Percentiles rank a stretch among this genome's conserved stretches.
Evolutionary conservation across 192 early-diverging fungal genomes (phyloP).

Genomic region (Coemansia sp.): DNA sequence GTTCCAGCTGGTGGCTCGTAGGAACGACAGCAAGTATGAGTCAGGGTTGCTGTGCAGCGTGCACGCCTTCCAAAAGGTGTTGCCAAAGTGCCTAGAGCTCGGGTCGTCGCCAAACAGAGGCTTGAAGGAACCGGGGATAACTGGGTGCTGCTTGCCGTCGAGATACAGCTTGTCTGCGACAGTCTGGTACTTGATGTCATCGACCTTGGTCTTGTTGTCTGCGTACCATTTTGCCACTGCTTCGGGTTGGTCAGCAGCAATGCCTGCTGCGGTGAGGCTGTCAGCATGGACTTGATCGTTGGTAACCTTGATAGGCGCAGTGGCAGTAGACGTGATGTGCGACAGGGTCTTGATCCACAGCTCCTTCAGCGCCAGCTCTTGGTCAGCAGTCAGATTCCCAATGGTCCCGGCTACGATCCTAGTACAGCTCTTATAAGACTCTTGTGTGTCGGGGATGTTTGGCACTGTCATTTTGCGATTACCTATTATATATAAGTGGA

Average conservation of each 20-base stretch:
- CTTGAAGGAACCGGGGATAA: slow-evolving; percentile 22
- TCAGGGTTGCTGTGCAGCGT: slow-evolving; percentile 60
- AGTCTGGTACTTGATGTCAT: slow-evolving; percentile 20
- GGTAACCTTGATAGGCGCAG: slow-evolving; percentile 33
- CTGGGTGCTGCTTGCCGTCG: slow-evolving; percentile 17
- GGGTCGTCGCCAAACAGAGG: slow-evolving; percentile 35
- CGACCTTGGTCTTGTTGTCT: slow-evolving; percentile 15
- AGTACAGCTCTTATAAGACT: slow-evolving; percentile 24
- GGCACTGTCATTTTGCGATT: slow-evolving; percentile 13
- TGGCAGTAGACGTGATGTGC: slow-evolving; percentile 20
- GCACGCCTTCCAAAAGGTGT: slow-evolving; percentile 40
- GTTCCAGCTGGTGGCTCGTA: slow-evolving; percentile 81
- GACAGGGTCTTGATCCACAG: slow-evolving; percentile 34
- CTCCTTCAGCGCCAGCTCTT: slow-evolving; percentile 32
- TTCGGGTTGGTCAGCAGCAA: neutral
- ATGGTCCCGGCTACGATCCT: slow-evolving; percentile 18
- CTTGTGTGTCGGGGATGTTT: slow-evolving; percentile 12
- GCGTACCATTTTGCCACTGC: slow-evolving; percentile 35
- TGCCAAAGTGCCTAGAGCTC: slow-evolving; percentile 17
- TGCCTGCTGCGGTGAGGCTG: neutral
- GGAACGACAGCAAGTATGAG: slow-evolving; percentile 65
- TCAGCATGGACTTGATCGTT: slow-evolving; percentile 11
- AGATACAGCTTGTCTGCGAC: slow-evolving; percentile 39
- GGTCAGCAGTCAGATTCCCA: slow-evolving; percentile 21
- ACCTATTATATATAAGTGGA: neutral